These are phyloP conservation scores for Stevia rebaudiana DNA, from an alignment of 140 eudicot species.

Conservation along the genomic window DNA sequence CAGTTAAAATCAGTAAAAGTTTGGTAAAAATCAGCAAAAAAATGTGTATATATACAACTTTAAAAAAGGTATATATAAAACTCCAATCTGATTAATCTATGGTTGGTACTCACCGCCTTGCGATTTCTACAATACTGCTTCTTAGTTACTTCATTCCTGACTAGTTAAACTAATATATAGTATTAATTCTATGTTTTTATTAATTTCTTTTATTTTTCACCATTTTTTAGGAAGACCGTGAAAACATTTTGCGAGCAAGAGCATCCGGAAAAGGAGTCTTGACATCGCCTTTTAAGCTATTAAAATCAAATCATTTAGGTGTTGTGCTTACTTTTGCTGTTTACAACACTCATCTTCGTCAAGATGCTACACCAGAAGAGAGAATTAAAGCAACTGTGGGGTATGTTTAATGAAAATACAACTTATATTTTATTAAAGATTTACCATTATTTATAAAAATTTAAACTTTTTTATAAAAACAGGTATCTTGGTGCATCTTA, in stretches of 20 bases:
- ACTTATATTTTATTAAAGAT: slow-evolving; percentile 2
- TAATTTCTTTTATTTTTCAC: not conserved
- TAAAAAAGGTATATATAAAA: too few relatives aligned
- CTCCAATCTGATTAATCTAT: too few relatives aligned
- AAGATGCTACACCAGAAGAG: slow-evolving; percentile 65
- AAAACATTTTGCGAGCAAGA: slow-evolving; percentile 88
- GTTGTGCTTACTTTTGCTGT: slow-evolving; percentile 94
- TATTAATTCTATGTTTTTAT: slow-evolving; percentile 1
- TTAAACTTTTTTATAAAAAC: slow-evolving; percentile 8
- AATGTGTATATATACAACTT: too few relatives aligned
- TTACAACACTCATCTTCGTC: slow-evolving; percentile 51
- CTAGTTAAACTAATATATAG: not conserved
- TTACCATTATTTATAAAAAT: not conserved
- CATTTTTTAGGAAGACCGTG: slow-evolving; percentile 74
- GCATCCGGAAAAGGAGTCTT: slow-evolving; percentile 83
- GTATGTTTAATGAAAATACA: slow-evolving; percentile 28
- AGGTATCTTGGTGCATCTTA: slow-evolving; percentile 89
- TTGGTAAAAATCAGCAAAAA: too few relatives aligned
- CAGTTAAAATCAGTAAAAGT: too few relatives aligned
- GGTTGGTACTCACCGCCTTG: too few relatives aligned
- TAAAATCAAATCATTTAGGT: slow-evolving; percentile 82
- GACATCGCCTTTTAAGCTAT: slow-evolving; percentile 78
- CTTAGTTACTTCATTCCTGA: slow-evolving; percentile 7
- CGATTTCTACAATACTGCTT: too few relatives aligned
- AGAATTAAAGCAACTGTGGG: slow-evolving; percentile 79